phyloP scores from a whole-genome alignment of 108 stramenopile genomes.

The Cyclotella baltica region DNA sequence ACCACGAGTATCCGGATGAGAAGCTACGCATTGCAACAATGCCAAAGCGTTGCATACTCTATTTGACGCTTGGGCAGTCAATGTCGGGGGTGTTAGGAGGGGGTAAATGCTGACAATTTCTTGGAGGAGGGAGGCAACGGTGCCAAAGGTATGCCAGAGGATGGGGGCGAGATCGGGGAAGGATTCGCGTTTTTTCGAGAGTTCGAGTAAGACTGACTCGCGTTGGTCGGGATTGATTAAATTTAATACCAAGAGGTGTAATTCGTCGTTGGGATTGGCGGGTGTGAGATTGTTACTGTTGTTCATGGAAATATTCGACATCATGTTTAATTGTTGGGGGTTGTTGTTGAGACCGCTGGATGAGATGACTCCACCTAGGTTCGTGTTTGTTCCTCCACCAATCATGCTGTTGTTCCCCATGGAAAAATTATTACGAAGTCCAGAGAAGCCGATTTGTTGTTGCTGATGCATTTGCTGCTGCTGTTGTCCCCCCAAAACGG shows the following conservation, averaged over 20 bases:
- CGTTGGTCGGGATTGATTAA: slow-evolving; percentile 87
- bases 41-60: slow-evolving; percentile 99
- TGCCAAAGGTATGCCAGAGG: slow-evolving; percentile 82
- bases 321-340: slow-evolving; percentile 15
- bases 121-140: slow-evolving; percentile 92
- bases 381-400: background rate
- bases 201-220: slow-evolving; percentile 94
- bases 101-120: slow-evolving; percentile 99
- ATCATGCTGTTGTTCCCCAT: slow-evolving; percentile 17
- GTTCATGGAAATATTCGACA: slow-evolving; percentile 12
- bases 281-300: slow-evolving; percentile 4
- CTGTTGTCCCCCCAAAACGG: slow-evolving; percentile 7
- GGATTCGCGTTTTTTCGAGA: slow-evolving; percentile 97
- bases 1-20: slow-evolving; percentile 95
- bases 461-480: slow-evolving; percentile 16
- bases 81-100: slow-evolving; percentile 93
- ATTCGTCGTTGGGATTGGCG: slow-evolving; percentile 57
- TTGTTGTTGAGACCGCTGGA: slow-evolving; percentile 8
- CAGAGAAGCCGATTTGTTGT: slow-evolving; percentile 5
- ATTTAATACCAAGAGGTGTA: slow-evolving; percentile 77
- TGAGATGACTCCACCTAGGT: background rate
- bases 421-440: slow-evolving; percentile 1
- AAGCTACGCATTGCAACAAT: slow-evolving; percentile 98
- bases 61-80: slow-evolving; percentile 96
- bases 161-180: slow-evolving; percentile 97